These are phyloP conservation scores for Berkeleyomyces basicola DNA, from an alignment of 2,329 filamentous ascomycete genomes.

Conservation along the genomic window DNA sequence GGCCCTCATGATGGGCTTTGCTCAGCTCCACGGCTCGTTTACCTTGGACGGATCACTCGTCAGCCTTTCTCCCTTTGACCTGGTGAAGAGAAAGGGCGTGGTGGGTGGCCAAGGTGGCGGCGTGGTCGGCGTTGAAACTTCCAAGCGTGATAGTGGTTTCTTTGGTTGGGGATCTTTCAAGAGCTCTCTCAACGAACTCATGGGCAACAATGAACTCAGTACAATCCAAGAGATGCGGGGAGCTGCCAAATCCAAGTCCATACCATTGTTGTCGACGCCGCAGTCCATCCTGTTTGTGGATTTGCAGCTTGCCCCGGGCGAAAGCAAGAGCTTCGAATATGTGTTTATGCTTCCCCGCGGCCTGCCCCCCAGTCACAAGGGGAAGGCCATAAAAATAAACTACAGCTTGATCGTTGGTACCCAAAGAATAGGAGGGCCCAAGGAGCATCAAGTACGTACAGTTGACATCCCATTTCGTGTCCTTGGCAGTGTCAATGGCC, in stretches of 20 bases:
- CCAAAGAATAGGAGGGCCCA: conserved; percentile 62
- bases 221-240: conserved; percentile 93
- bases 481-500: conserved; percentile 76
- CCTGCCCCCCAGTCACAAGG: conserved; percentile 78
- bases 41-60: conserved; percentile 81
- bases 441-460: conserved; percentile 72
- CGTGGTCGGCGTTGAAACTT: conserved; percentile 62
- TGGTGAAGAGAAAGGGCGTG: conserved; percentile 87
- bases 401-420: conserved; percentile 88
- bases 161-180: conserved; percentile 78
- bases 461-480: conserved; percentile 87
- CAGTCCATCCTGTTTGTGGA: conserved; percentile 95
- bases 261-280: conserved; percentile 84
- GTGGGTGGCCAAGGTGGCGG: conserved; percentile 75
- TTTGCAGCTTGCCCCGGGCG: conserved; percentile 68
- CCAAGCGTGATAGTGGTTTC: conserved; percentile 60
- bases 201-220: conserved; percentile 77
- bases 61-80: conserved; percentile 78
- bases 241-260: conserved; percentile 65
- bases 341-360: conserved; percentile 72
- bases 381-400: conserved; percentile 82
- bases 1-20: conserved; percentile 93
- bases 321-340: conserved; percentile 78
- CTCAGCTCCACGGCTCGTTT: conserved; percentile 83
- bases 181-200: conserved; percentile 70